Percentiles rank a stretch among this genome's conserved stretches.
phyloP scores from a whole-genome alignment of 345 rosid genomes.

The Pistacia atlantica region DNA sequence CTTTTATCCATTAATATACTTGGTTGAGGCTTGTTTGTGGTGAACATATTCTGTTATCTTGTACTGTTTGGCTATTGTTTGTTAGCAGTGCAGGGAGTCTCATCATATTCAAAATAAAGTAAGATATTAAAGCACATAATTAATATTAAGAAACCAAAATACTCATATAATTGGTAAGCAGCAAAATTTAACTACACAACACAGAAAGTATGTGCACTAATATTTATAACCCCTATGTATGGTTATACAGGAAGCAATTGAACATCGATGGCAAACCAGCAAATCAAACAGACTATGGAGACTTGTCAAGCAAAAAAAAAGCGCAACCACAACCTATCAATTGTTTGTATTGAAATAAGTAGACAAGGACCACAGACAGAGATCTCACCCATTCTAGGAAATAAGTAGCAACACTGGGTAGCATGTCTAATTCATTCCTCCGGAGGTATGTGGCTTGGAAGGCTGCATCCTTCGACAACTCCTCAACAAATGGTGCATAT shows the following conservation, averaged over 20 bases:
- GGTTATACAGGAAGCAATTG: not conserved
- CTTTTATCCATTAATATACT: too few relatives aligned
- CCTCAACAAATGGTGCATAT: slow-evolving; percentile 65
- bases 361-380: slow-evolving; percentile 10
- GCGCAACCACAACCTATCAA: not conserved
- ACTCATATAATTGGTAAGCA: not conserved
- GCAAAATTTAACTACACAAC: not conserved
- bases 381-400: slow-evolving; percentile 78
- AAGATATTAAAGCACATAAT: not conserved
- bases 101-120: not conserved
- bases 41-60: too few relatives aligned
- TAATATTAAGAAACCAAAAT: not conserved
- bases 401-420: slow-evolving; percentile 76
- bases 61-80: too few relatives aligned
- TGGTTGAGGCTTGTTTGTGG: too few relatives aligned
- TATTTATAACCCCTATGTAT: too few relatives aligned
- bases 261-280: not conserved
- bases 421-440: slow-evolving; percentile 62
- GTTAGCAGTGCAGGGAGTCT: too few relatives aligned
- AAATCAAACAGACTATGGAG: not conserved
- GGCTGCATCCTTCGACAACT: slow-evolving; percentile 72
- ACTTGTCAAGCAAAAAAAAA: not conserved
- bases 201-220: not conserved
- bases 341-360: not conserved
- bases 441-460: slow-evolving; percentile 80